These are phyloP conservation scores for Barnettozyma botsteinii DNA, from an alignment of 805 yeast species.

Conservation along the genomic window DNA sequence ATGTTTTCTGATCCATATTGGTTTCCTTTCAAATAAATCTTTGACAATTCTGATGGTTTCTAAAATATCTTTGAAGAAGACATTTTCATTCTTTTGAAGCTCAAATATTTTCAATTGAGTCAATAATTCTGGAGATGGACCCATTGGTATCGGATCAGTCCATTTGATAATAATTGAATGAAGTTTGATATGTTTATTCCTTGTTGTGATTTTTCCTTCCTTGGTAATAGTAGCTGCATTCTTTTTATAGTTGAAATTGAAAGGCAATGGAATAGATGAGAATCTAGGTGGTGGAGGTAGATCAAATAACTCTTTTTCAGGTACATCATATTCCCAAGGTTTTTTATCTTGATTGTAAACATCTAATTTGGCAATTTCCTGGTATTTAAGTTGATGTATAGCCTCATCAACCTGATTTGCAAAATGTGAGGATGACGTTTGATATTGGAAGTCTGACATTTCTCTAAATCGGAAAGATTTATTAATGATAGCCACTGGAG, in stretches of 20 bases:
- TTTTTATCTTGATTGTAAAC: slow-evolving; percentile 28
- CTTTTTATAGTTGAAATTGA: slow-evolving; percentile 68
- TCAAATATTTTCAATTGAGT: slow-evolving; percentile 35
- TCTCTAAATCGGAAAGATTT: slow-evolving; percentile 74
- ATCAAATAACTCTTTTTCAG: slow-evolving; percentile 33
- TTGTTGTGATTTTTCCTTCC: slow-evolving; percentile 44
- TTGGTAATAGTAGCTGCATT: slow-evolving; percentile 50
- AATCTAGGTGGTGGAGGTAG: slow-evolving; percentile 85
- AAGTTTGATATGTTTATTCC: slow-evolving; percentile 42
- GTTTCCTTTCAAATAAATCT: slow-evolving; percentile 58
- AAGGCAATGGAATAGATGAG: slow-evolving; percentile 71
- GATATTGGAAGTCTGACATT: slow-evolving; percentile 81
- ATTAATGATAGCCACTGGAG: slow-evolving; percentile 64
- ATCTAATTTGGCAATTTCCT: slow-evolving; percentile 34
- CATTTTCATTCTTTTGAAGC: slow-evolving; percentile 27
- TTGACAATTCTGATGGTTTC: slow-evolving; percentile 26
- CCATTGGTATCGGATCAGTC: slow-evolving; percentile 41
- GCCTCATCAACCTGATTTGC: slow-evolving; percentile 35
- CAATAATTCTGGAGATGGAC: slow-evolving; percentile 45
- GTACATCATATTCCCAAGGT: slow-evolving; percentile 28
- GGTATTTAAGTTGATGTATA: slow-evolving; percentile 37
- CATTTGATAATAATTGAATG: slow-evolving; percentile 49
- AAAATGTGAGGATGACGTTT: slow-evolving; percentile 51
- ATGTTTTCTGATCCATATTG: slow-evolving; percentile 82
- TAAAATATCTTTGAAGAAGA: slow-evolving; percentile 26